phyloP scores from a whole-genome alignment of 768 basidiomycete genomes.

The Hygrophorus russula region DNA sequence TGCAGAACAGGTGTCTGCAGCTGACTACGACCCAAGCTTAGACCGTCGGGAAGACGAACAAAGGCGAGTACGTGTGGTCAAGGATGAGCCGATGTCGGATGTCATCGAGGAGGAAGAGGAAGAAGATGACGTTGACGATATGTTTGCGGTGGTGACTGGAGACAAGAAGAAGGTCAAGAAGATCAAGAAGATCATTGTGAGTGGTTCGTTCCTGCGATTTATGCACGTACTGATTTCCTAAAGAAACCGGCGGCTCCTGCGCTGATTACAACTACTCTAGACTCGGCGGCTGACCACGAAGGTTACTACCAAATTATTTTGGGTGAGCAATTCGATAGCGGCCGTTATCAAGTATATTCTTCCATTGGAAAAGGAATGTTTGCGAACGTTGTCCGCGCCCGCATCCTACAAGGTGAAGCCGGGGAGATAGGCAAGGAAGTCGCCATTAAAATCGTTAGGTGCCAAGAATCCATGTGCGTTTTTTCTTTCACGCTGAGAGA shows the following conservation, averaged over 20 bases:
- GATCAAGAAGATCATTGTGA: constrained; percentile 44
- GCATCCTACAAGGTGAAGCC: constrained; percentile 57
- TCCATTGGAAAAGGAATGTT: constrained; percentile 99
- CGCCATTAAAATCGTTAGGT: constrained; percentile 93
- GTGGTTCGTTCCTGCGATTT: constrained; percentile 12
- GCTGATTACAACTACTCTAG: constrained; percentile 66
- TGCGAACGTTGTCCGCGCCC: constrained; percentile 88
- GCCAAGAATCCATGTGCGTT: constrained; percentile 92
- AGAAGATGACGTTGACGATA: constrained; percentile 87
- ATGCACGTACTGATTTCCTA: constrained; percentile 1
- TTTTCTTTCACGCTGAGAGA: constrained; percentile 1
- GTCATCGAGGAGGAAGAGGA: constrained; percentile 53
- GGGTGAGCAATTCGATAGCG: constrained; percentile 87
- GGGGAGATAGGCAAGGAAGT: constrained; percentile 58
- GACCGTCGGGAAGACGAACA: constrained; percentile 82
- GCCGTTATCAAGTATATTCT: constrained; percentile 89
- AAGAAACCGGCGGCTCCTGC: constrained; percentile 47
- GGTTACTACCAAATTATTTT: constrained; percentile 93
- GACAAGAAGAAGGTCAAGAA: constrained; percentile 44
- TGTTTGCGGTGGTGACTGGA: constrained; percentile 65
- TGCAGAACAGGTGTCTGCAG: constrained; percentile 73
- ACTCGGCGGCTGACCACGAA: constrained; percentile 88
- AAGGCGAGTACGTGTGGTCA: constrained; percentile 41
- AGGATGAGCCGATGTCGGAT: constrained; percentile 26
- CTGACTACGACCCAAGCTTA: constrained; percentile 74